A percentile compares a stretch with the other conserved stretches of the same genome.
These are phyloP conservation scores for Coemansia umbellata DNA, from an alignment of 192 early-diverging fungal genomes.

Conservation along the genomic window DNA sequence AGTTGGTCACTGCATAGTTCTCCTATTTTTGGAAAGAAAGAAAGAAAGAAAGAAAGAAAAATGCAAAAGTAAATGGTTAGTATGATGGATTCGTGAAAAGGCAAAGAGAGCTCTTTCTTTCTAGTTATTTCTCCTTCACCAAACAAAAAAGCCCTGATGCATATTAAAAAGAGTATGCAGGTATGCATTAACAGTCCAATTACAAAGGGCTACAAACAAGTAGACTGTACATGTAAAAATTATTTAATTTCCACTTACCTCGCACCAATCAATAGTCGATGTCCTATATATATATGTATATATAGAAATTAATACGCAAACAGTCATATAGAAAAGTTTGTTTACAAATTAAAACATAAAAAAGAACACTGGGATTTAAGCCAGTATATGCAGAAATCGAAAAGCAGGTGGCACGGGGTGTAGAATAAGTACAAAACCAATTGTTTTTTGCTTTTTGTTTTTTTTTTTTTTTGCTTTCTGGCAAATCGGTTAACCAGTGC, in stretches of 20 bases:
- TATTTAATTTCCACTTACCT: conserved; percentile 44
- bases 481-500: too few species aligned
- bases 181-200: background rate
- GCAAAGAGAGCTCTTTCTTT: too few species aligned
- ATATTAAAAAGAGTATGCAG: background rate
- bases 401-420: too few species aligned
- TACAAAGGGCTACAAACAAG: background rate
- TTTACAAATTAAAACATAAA: background rate
- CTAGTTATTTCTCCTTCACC: background rate
- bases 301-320: background rate
- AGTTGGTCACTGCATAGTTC: conserved; percentile 62
- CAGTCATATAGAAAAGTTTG: background rate
- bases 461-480: too few species aligned
- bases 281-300: conserved; percentile 39
- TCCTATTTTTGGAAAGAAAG: conserved; percentile 35
- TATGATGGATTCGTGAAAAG: too few species aligned
- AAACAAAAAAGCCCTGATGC: background rate
- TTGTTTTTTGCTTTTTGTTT: too few species aligned
- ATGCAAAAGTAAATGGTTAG: background rate
- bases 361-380: background rate
- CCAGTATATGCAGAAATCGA: background rate
- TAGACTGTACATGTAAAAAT: background rate
- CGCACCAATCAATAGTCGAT: conserved; percentile 72
- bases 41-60: background rate
- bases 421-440: too few species aligned